Base-by-base conservation (phyloP, 2,329 filamentous ascomycete genomes). In the Aspergillus pseudoviridinutans region DNA sequence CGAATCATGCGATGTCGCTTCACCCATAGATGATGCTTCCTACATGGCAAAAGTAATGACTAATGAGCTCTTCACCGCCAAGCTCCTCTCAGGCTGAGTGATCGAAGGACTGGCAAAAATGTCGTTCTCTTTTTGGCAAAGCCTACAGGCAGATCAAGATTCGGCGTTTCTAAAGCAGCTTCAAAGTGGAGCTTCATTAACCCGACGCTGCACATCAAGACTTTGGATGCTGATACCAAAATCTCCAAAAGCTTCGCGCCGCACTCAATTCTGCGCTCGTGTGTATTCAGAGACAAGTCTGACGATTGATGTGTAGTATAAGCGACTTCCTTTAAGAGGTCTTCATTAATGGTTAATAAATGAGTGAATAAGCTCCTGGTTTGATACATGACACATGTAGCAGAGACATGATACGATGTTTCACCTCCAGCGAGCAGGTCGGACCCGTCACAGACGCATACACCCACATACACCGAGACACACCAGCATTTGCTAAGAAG, bases 401-500 rank as follows among this genome's bases (percentile, higher is more conserved):
- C 22, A 7, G 25, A 27, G 44, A 25, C 44, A 47, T 25, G 44
- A 27, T 47, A 24, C 12, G 3, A 38, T 38, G 32, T 27, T 27
- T 25, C 20, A 47, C 12, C 24, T 27, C 24, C 44, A 47, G 24
- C 12, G 24, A 47, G 44, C 44, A 14, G 44, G 44, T 47, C 44
- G 25, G 44, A 27, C 14, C 22, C 12, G 44, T 17, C 44, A 25
- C 22, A 24, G 22, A 47, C 44, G 20, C 44, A 25, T 22, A 24
- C 44, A 47, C 44, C 20, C 44, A 27, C n/a, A 22, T 14, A 47
- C 8, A 47, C n/a, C 20, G 44, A 47, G 44, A 47, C 14, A 47
- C 44, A 14, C 44, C 44, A 24, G 22, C 20, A 24, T 47, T 47
- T 52, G 32, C 41, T 53, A 6, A 24, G 50, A 59, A 57, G 49